These are phyloP conservation scores for Sporothrix globosa DNA, from an alignment of 2,329 filamentous ascomycete species.

Conservation along the genomic window DNA sequence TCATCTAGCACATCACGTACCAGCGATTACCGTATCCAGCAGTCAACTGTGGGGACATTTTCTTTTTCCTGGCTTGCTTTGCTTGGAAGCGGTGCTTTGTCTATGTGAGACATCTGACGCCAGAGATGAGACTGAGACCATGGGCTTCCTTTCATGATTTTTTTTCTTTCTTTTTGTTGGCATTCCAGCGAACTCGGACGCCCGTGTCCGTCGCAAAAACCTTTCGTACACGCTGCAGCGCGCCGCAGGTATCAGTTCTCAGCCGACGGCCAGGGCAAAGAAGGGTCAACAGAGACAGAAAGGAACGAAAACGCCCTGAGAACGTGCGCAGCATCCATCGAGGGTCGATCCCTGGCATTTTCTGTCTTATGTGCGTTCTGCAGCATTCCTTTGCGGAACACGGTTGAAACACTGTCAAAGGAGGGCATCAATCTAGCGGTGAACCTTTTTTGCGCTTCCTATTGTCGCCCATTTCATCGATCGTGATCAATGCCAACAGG, in stretches of 20 bases:
- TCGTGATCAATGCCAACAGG: background rate
- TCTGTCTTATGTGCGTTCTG: background rate
- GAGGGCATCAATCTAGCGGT: constrained; percentile 17
- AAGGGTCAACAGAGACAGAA: background rate
- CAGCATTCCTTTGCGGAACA: background rate
- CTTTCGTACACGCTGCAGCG: background rate
- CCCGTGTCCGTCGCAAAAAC: background rate
- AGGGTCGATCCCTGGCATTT: background rate
- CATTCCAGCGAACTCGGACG: constrained; percentile 6
- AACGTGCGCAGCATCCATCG: constrained; percentile 21
- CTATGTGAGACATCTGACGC: background rate
- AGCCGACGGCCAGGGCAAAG: background rate
- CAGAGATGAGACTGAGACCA: background rate
- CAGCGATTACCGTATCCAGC: background rate
- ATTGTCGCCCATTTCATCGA: background rate
- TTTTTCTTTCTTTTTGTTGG: background rate
- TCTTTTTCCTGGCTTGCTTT: constrained; percentile 16
- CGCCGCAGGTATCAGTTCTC: background rate
- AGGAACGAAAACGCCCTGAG: background rate
- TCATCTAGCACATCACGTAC: constrained; percentile 10
- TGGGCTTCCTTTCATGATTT: background rate
- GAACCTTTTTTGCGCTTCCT: background rate
- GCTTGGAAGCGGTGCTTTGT: background rate
- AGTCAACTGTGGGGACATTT: constrained; percentile 14
- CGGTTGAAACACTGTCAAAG: constrained; percentile 6